phyloP scores from a whole-genome alignment of 2,329 filamentous ascomycete species.

The Colletotrichum orchidophilum region DNA sequence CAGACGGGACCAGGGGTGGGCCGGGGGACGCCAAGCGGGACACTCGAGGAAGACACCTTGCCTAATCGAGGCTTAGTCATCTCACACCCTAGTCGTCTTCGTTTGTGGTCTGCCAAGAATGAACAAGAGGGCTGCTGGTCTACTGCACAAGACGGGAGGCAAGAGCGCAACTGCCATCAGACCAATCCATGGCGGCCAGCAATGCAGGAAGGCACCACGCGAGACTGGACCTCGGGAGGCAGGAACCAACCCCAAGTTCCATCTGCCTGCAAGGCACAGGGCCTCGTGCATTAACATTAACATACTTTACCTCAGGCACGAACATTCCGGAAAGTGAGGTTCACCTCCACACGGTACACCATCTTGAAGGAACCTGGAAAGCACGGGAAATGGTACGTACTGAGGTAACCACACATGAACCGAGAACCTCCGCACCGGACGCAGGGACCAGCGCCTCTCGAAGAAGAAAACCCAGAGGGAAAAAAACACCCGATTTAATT shows the following conservation, averaged over 20 bases:
- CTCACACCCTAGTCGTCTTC: background rate
- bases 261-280: conserved; percentile 14
- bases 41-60: background rate
- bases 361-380: background rate
- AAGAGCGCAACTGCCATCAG: background rate
- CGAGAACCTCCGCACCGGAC: background rate
- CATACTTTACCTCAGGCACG: background rate
- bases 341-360: background rate
- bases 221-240: background rate
- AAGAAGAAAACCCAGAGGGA: background rate
- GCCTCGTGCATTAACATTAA: background rate
- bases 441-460: conserved; percentile 16
- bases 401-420: background rate
- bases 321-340: background rate
- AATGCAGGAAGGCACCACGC: background rate
- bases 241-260: background rate
- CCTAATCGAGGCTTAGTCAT: background rate
- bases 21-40: background rate
- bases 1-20: background rate
- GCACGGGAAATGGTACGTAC: no score
- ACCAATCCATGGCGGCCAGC: background rate
- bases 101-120: background rate
- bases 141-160: background rate
- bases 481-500: background rate
- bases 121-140: background rate